Conservation (phyloP, 1,284 basidiomycete species). For the Trichosporon coremiiforme region DNA sequence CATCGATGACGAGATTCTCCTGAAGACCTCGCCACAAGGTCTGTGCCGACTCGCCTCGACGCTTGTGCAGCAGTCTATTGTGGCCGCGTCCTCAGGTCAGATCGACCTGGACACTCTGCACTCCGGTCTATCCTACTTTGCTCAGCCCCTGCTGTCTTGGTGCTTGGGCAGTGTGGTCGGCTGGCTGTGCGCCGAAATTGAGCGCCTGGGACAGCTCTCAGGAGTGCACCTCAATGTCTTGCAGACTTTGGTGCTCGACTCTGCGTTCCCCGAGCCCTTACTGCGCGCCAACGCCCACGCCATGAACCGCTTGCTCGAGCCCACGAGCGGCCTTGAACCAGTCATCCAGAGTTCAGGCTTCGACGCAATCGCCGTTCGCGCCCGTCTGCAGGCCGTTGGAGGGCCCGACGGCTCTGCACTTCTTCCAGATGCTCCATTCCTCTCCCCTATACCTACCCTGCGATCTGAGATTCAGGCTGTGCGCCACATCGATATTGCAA, state of each 20-base stretch:
- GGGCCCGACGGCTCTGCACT: conserved; percentile 18
- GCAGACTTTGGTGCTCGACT: conserved; percentile 46
- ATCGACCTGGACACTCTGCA: conserved; percentile 60
- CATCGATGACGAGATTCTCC: conserved; percentile 55
- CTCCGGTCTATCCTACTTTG: conserved; percentile 60
- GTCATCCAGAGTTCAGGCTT: conserved; percentile 49
- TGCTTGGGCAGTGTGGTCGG: conserved; percentile 58
- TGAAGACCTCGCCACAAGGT: conserved; percentile 56
- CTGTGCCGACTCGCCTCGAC: conserved; percentile 58
- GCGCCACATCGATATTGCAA: conserved; percentile 33
- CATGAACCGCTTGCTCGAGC: conserved; percentile 40
- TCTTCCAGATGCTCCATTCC: background rate
- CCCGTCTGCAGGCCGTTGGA: conserved; percentile 35
- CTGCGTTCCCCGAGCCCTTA: conserved; percentile 45
- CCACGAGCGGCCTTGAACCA: conserved; percentile 37
- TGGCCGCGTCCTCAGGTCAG: conserved; percentile 55
- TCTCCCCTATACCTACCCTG: conserved; percentile 21
- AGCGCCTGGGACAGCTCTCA: conserved; percentile 48
- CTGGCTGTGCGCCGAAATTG: conserved; percentile 54
- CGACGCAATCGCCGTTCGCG: conserved; percentile 36
- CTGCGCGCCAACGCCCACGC: conserved; percentile 40
- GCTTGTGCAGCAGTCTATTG: conserved; percentile 59
- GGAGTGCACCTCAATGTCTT: conserved; percentile 52
- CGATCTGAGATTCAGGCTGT: conserved; percentile 34
- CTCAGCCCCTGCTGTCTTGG: conserved; percentile 60